Conservation (phyloP, 768 basidiomycete species). For the Mycena epipterygia region DNA sequence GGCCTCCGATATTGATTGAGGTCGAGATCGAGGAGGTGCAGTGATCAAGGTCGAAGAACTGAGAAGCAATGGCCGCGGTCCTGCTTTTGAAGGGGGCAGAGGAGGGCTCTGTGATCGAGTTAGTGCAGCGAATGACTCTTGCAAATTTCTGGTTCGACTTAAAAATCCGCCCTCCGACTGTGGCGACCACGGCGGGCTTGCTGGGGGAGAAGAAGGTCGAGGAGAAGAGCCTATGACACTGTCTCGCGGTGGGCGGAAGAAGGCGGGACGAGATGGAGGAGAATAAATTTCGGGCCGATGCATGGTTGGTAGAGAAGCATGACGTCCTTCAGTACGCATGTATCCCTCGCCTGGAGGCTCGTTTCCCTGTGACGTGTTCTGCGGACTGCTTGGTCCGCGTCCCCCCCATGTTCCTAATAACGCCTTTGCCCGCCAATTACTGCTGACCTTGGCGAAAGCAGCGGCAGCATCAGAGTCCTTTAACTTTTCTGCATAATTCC, state of each 20-base stretch:
- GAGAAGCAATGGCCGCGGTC: conserved; percentile 77
- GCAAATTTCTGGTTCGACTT: conserved; percentile 53
- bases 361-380: conserved; percentile 25
- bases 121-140: conserved; percentile 60
- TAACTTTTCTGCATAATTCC: conserved; percentile 81
- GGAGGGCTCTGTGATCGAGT: conserved; percentile 47
- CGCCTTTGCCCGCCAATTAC: conserved; percentile 81
- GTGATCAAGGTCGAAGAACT: conserved; percentile 64
- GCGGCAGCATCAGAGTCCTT: conserved; percentile 82
- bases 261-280: conserved; percentile 70
- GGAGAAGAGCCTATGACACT: conserved; percentile 58
- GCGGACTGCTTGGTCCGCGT: conserved; percentile 25
- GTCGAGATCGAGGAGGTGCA: conserved; percentile 38
- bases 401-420: conserved; percentile 59
- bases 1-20: conserved; percentile 50
- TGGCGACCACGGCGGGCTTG: conserved; percentile 48
- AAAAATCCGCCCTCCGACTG: conserved; percentile 50
- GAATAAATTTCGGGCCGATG: conserved; percentile 56
- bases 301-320: conserved; percentile 56
- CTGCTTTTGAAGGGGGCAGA: conserved; percentile 60
- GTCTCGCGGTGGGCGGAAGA: conserved; percentile 70
- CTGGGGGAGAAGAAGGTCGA: conserved; percentile 44
- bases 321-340: conserved; percentile 40
- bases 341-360: conserved; percentile 9
- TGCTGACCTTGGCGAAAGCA: conserved; percentile 78